These are phyloP conservation scores for Cyanophora paradoxa DNA, from an alignment of 78 protist genomes.

Conservation along the genomic window DNA sequence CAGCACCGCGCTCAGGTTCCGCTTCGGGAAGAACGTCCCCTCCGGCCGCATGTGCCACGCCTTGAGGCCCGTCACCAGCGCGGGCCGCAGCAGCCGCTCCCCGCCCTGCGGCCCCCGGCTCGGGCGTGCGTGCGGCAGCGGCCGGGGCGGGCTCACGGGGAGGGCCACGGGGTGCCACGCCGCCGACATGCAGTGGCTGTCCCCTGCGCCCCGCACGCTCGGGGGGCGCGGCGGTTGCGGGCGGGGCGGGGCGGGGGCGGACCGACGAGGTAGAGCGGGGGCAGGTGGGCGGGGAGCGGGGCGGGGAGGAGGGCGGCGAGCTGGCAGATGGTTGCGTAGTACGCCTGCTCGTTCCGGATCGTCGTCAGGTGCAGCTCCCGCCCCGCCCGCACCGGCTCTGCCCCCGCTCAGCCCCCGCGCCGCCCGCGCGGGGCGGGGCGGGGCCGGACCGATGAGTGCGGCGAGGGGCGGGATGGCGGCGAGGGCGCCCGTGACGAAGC, in stretches of 20 bases:
- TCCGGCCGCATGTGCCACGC: conserved; percentile 57
- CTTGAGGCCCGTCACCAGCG: conserved; percentile 80
- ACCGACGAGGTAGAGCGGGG: too few relatives aligned
- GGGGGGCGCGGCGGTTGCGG: background rate
- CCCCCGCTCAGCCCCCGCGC: background rate
- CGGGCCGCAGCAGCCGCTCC: conserved; percentile 40
- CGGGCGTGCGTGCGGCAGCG: too few relatives aligned
- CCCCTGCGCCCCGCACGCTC: conserved; percentile 79
- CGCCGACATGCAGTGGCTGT: conserved; percentile 67
- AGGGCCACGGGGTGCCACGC: conserved; percentile 56
- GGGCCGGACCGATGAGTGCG: conserved; percentile 18
- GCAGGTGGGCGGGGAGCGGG: too few relatives aligned
- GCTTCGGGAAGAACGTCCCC: conserved; percentile 69
- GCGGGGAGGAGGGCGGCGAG: too few relatives aligned
- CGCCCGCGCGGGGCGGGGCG: too few relatives aligned
- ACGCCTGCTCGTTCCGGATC: conserved; percentile 81
- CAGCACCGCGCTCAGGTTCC: conserved; percentile 41
- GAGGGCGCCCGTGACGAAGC: conserved; percentile 56
- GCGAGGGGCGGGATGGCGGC: conserved; percentile 43
- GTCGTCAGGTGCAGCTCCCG: conserved; percentile 60
- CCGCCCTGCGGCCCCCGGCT: too few relatives aligned
- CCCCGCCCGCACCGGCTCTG: conserved; percentile 24
- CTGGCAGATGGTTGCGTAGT: conserved; percentile 52
- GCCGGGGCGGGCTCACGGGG: too few relatives aligned
- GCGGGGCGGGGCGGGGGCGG: too few relatives aligned